phyloP scores from a whole-genome alignment of 805 yeast species.

The Candida nemodendra region DNA sequence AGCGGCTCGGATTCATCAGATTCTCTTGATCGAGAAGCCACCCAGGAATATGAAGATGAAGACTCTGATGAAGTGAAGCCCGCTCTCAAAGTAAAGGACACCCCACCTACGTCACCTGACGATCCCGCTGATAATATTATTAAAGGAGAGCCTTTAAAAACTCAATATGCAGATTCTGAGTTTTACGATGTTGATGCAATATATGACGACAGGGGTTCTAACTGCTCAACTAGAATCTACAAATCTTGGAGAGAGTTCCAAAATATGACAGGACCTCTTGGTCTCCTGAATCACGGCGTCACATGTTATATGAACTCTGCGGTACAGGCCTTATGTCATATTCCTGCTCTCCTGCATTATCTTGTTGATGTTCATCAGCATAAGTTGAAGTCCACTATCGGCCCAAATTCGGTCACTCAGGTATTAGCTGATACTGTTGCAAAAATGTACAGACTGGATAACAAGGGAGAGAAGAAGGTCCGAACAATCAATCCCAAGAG shows the following conservation, averaged over 20 bases:
- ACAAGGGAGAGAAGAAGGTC: conserved; percentile 34
- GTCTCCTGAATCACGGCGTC: conserved; percentile 87
- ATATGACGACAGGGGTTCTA: conserved; percentile 61
- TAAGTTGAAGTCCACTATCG: conserved; percentile 45
- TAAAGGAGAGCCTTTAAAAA: conserved; percentile 17
- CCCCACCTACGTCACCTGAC: conserved; percentile 39
- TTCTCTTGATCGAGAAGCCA: conserved; percentile 26
- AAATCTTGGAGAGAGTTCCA: conserved; percentile 70
- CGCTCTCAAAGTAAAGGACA: conserved; percentile 17
- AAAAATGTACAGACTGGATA: conserved; percentile 66
- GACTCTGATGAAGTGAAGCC: conserved; percentile 25
- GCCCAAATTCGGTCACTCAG: conserved; percentile 59
- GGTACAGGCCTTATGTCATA: conserved; percentile 83
- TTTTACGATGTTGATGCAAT: conserved; percentile 62
- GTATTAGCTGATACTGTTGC: conserved; percentile 65
- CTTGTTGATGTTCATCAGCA: conserved; percentile 61
- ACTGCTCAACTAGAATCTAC: conserved; percentile 52
- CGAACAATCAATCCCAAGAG: conserved; percentile 71
- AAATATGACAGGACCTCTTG: conserved; percentile 56
- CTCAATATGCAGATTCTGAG: conserved; percentile 29
- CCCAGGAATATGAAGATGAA: conserved; percentile 15
- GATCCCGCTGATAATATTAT: conserved; percentile 20
- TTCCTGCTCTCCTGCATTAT: conserved; percentile 88
- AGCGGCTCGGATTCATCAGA: conserved; percentile 15
- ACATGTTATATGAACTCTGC: conserved; percentile 97